Evolutionary conservation across 1,284 basidiomycete genomes (phyloP), one percentile per base, ranked within the genome.

Genomic region (Earliella scabrosa): DNA sequence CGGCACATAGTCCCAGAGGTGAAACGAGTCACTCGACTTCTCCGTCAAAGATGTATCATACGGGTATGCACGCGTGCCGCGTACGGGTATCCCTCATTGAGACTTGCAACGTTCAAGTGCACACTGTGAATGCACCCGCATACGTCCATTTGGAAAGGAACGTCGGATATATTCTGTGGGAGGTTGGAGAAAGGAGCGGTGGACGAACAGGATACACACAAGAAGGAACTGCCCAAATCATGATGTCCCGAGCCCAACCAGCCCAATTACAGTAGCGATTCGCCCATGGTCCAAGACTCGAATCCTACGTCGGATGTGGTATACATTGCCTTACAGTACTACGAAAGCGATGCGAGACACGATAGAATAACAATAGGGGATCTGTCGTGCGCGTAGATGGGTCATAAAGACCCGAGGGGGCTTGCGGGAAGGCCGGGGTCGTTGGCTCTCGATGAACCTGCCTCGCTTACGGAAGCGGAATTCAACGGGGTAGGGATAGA

Each of bases 311-410:
- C 21, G 46, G 32, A 54, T 20, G 44, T 40, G 49, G 36, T 50
- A 57, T 62, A 62, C 60, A 62, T 49, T 50, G 52, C 52, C 52
- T 49, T 57, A 62, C 60, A 54, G 43, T 59, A 56, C 31, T 49
- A 40, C 49, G 56, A 49, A 35, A 52, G 52, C 50, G 46, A 46
- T 44, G 52, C 50, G 46, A 54, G 56, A 56, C 50, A 56, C 50
- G 61, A 56, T 59, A 50, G 47, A 53, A 63, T 63, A 63, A 63
- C 61, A 53, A 63, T 63, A 63, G 50, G 29, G 52, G 47, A 45
- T 55, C 50, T 48, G 44, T 50, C 61, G 54, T 43, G 54, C 56
- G n/a, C 43, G 21, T 20, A 5, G 24, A 27, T 11, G 31, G 20
- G 29, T 58, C 47, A 61, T 32, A 52, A 58, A 16, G 58, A 58